Evolutionary conservation across 306 rosid species (phyloP).

Genomic region (Prunus mira): DNA sequence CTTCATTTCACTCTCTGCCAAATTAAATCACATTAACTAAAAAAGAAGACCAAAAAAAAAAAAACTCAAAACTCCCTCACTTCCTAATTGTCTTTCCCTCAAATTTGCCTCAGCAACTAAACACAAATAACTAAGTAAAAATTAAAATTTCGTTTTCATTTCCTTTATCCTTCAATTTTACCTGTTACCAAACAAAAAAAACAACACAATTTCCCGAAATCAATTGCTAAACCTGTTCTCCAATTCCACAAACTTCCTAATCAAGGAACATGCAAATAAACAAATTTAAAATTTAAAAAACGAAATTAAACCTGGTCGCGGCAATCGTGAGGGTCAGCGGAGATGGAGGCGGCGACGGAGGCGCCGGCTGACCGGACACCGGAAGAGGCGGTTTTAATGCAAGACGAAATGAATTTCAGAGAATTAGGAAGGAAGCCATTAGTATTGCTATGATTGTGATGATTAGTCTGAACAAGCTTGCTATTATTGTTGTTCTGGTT

Average conservation of each 20-base stretch:
- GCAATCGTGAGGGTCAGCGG: conserved; percentile 57
- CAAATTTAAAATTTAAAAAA: background rate
- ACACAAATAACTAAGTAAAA: background rate
- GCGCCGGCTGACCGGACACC: conserved; percentile 84
- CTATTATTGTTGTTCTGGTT: conserved; percentile 48
- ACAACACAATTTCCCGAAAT: background rate
- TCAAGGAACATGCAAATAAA: background rate
- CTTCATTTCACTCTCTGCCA: background rate
- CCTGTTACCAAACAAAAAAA: background rate
- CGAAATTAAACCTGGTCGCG: conserved; percentile 65
- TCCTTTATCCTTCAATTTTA: conserved; percentile 1
- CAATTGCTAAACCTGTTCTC: background rate
- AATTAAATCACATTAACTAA: background rate
- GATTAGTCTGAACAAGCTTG: conserved; percentile 20
- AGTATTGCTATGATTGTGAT: background rate
- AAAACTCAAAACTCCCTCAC: background rate
- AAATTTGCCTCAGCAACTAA: background rate
- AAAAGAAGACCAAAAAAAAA: background rate
- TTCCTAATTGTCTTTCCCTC: background rate
- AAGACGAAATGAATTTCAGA: conserved; percentile 82
- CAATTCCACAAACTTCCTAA: background rate
- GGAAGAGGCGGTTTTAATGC: conserved; percentile 86
- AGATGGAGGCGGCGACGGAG: conserved; percentile 78
- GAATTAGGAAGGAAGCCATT: conserved; percentile 85
- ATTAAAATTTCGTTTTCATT: background rate